Evolutionary conservation across 257 asterid genomes (phyloP), one percentile per base, ranked within the genome.

Genomic region (Nyctanthes arbortristis): DNA sequence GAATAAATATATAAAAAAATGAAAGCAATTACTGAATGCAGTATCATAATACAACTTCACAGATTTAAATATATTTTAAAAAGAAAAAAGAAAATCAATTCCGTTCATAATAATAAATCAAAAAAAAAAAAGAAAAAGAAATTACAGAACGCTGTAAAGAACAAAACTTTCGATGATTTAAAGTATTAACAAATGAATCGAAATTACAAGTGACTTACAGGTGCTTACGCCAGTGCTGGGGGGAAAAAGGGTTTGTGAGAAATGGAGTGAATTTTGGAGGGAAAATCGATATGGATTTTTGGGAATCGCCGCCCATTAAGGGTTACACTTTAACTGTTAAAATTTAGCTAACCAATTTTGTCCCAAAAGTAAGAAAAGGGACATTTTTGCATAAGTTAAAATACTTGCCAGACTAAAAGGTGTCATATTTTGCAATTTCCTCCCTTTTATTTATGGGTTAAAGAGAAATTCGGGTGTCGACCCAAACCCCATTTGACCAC

Each of bases 201-300:
- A 24, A 10, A 63, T 64, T 29, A 12, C 63, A 52, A 25, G 59
- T 20, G n/a, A 52, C 59, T 3, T 52, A 52, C 59, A 52, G 31
- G 59, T 14, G 31, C 30, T 16, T 14, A 10, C 30, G 59, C 14
- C 16, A 52, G 29, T 52, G n/a, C 14, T 24, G n/a, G 34, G 71
- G 36, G 58, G 59, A 68, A 67, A 55, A 63, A 36, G 37, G 12
- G 71, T 8, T 59, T 45, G 67, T 69, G 61, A 13, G 60, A 71
- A 71, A 18, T 27, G 30, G 61, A 63, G 16, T 20, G 11, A 3
- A 52, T 9, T 24, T 40, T 66, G 84, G 87, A 72, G 83, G 77
- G 80, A 77, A 71, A 74, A n/a, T 75, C 24, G 29, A 62, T 36
- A 29, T 47, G 6, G 57, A 22, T 13, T 24, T 18, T 12, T 24